A percentile compares a stretch with the other conserved stretches of the same genome.
Conservation (phyloP, 257 asterid genomes). For the Lycium ferocissimum region DNA sequence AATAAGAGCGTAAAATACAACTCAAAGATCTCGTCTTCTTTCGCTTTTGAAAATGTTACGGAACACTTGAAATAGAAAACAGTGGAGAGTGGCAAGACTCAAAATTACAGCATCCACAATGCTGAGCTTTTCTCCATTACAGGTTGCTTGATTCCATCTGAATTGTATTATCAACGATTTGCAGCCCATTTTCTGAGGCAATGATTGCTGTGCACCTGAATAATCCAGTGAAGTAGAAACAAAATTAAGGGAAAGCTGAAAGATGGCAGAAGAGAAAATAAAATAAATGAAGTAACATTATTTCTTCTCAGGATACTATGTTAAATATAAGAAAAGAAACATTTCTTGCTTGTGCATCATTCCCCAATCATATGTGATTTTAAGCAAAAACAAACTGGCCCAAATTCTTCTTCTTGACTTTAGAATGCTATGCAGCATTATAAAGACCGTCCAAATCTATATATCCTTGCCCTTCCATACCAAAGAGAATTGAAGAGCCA, state of each 20-base stretch:
- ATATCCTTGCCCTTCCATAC: background rate
- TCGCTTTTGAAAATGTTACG: too few species aligned
- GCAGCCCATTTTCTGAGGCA: slow-evolving; percentile 56
- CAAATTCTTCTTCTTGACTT: background rate
- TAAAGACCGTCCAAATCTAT: background rate
- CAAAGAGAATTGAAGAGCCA: background rate
- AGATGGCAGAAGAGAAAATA: background rate
- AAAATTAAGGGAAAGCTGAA: background rate
- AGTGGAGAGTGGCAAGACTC: background rate
- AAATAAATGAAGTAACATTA: background rate
- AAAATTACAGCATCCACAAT: background rate
- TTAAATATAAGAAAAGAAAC: background rate
- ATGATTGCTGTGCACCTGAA: slow-evolving; percentile 71
- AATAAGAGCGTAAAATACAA: background rate
- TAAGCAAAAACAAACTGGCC: background rate
- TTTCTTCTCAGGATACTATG: background rate
- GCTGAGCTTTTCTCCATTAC: background rate
- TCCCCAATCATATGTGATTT: background rate
- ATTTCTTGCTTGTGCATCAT: background rate
- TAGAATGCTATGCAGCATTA: background rate
- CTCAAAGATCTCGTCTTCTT: background rate
- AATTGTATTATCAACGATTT: slow-evolving; percentile 46
- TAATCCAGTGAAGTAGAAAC: background rate
- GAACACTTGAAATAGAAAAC: slow-evolving; percentile 12
- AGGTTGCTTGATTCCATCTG: slow-evolving; percentile 49